Percentiles rank a stretch among this genome's conserved stretches.
These are phyloP conservation scores for Ilyonectria mors-panacis DNA, from an alignment of 2,329 filamentous ascomycete genomes.

Conservation along the genomic window DNA sequence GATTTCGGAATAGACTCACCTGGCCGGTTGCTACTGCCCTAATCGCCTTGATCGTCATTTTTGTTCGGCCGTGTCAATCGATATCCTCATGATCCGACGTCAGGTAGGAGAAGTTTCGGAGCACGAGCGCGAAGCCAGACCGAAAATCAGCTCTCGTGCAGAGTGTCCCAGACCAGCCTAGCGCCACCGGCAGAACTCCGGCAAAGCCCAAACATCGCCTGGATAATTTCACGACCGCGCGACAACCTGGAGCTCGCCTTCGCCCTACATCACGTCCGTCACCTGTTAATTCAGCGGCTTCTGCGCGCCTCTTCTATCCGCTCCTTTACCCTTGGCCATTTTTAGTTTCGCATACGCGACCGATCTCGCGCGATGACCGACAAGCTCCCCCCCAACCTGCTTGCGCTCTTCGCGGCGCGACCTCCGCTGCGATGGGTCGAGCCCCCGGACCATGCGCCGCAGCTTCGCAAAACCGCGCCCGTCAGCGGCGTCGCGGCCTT, in stretches of 20 bases:
- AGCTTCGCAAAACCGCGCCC: constrained; percentile 82
- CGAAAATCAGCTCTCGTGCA: constrained; percentile 46
- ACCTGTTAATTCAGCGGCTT: constrained; percentile 29
- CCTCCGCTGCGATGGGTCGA: constrained; percentile 92
- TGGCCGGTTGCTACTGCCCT: constrained; percentile 67
- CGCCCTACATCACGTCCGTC: constrained; percentile 27
- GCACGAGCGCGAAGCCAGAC: constrained; percentile 31
- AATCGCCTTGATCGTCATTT: constrained; percentile 71
- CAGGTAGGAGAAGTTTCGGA: constrained; percentile 38
- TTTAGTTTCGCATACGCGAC: constrained; percentile 15
- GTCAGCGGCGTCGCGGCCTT: constrained; percentile 83
- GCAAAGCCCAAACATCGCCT: constrained; percentile 31
- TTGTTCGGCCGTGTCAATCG: constrained; percentile 51
- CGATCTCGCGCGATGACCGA: constrained; percentile 81
- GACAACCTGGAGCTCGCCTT: constrained; percentile 37
- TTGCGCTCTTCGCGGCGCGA: constrained; percentile 95
- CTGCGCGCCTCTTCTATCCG: constrained; percentile 31
- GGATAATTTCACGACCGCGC: constrained; percentile 48
- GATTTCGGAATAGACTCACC: constrained; percentile 55
- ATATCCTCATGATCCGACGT: constrained; percentile 49
- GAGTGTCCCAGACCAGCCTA: constrained; percentile 45
- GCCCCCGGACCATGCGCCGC: constrained; percentile 85
- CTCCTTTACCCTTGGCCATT: constrained; percentile 22
- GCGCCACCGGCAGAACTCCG: constrained; percentile 43
- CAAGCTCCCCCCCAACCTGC: constrained; percentile 92